Conservation (phyloP, 1,139 yeast genomes). For the Geotrichum carabidarum region DNA sequence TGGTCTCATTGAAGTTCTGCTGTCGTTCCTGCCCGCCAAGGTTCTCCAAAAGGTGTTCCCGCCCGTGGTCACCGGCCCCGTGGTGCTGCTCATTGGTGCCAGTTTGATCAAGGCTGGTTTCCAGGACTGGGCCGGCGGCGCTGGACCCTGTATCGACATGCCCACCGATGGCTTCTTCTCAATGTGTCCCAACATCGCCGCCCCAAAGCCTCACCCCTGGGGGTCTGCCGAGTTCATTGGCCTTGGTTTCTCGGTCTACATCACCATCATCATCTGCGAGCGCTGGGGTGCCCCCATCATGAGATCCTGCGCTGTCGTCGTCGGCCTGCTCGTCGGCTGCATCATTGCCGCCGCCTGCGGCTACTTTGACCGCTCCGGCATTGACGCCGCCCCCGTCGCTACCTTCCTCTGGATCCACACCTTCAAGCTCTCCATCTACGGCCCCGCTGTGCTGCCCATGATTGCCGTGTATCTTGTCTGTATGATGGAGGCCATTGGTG, state of each 20-base stretch:
- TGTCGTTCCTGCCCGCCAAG: slow-evolving; percentile 73
- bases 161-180: slow-evolving; percentile 46
- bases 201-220: slow-evolving; percentile 61
- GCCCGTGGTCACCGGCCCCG: slow-evolving; percentile 88
- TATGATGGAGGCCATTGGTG: slow-evolving; percentile 92
- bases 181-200: slow-evolving; percentile 45
- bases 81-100: slow-evolving; percentile 75
- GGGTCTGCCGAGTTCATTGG: slow-evolving; percentile 85
- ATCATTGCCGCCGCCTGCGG: slow-evolving; percentile 89
- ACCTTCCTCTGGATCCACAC: slow-evolving; percentile 87
- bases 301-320: slow-evolving; percentile 86
- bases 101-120: slow-evolving; percentile 65
- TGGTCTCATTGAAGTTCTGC: slow-evolving; percentile 62
- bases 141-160: slow-evolving; percentile 43
- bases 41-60: slow-evolving; percentile 71
- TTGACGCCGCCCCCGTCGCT: slow-evolving; percentile 69
- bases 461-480: slow-evolving; percentile 72
- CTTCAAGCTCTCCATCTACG: slow-evolving; percentile 67
- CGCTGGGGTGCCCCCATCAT: slow-evolving; percentile 91
- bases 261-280: slow-evolving; percentile 68
- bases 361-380: slow-evolving; percentile 55
- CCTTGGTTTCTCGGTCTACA: slow-evolving; percentile 77
- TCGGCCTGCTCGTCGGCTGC: slow-evolving; percentile 80
- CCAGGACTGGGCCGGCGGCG: slow-evolving; percentile 82
- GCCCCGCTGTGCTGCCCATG: slow-evolving; percentile 78